Percentiles rank a stretch among this genome's conserved stretches.
Evolutionary conservation across 306 rosid genomes (phyloP).

Genomic region (Herpetospermum pedunculosum): DNA sequence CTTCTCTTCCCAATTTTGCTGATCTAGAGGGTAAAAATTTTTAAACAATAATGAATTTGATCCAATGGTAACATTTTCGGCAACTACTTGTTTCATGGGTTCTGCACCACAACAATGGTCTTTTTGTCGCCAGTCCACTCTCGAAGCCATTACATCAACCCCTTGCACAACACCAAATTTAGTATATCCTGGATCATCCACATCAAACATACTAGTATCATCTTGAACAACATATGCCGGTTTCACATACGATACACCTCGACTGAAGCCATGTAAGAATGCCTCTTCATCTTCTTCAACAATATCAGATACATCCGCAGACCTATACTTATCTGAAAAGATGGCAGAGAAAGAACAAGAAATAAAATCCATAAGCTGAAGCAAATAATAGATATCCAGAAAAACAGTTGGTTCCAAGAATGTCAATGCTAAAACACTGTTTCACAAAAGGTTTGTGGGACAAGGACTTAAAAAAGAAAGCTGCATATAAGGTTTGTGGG

Average conservation of each 20-base stretch:
- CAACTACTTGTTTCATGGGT: slow-evolving; percentile 49
- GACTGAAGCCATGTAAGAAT: slow-evolving; percentile 46
- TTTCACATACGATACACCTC: slow-evolving; percentile 28
- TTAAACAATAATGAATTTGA: slow-evolving; percentile 23
- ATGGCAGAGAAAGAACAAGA: neutral
- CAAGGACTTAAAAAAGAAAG: slow-evolving; percentile 12
- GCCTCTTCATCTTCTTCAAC: slow-evolving; percentile 97
- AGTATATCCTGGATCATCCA: slow-evolving; percentile 33
- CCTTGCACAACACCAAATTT: slow-evolving; percentile 42
- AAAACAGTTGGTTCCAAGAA: neutral
- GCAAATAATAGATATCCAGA: slow-evolving; percentile 1
- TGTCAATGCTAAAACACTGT: neutral
- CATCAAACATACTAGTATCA: slow-evolving; percentile 31
- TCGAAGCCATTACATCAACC: slow-evolving; percentile 23
- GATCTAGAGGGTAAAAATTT: slow-evolving; percentile 73
- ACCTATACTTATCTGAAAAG: slow-evolving; percentile 52
- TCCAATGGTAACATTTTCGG: slow-evolving; percentile 22
- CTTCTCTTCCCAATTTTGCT: slow-evolving; percentile 78
- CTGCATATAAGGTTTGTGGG: slow-evolving; percentile 4
- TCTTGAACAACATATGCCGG: slow-evolving; percentile 25
- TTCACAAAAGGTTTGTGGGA: no score
- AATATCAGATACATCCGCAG: slow-evolving; percentile 40
- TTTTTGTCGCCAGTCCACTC: slow-evolving; percentile 26
- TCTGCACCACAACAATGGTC: slow-evolving; percentile 44
- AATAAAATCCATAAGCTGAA: slow-evolving; percentile 14